These are phyloP conservation scores for Fusarium incarnatum DNA, from an alignment of 2,329 filamentous ascomycete genomes.

Conservation along the genomic window DNA sequence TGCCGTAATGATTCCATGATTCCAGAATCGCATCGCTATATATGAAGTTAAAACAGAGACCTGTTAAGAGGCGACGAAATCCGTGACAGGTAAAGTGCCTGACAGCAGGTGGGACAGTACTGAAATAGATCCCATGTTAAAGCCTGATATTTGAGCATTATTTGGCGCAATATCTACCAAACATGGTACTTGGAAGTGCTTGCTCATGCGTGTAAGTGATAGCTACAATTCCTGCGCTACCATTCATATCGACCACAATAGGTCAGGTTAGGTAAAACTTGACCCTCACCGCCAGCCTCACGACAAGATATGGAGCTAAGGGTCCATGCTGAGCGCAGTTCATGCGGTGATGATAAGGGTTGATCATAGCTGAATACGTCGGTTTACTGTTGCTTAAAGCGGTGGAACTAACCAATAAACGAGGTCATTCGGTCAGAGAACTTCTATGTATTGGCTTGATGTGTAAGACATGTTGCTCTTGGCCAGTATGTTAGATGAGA, in stretches of 20 bases:
- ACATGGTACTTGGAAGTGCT: neutral
- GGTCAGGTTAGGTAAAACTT: neutral
- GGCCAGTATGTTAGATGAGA: constrained; percentile 4
- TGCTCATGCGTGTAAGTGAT: constrained; percentile 13
- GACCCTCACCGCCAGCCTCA: constrained; percentile 23
- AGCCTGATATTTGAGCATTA: neutral
- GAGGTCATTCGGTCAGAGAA: constrained; percentile 10
- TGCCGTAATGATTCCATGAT: constrained; percentile 5
- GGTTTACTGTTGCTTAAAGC: neutral
- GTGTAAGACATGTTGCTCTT: constrained; percentile 9
- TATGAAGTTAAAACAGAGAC: neutral
- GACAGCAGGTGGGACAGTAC: neutral
- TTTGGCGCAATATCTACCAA: neutral
- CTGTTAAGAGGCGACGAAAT: neutral
- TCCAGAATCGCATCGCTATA: neutral
- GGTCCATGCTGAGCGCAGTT: constrained; percentile 10
- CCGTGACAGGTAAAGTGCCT: neutral
- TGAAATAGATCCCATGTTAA: neutral
- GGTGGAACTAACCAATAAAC: constrained; percentile 12
- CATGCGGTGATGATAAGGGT: constrained; percentile 19
- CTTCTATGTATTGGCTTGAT: neutral
- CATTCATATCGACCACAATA: neutral
- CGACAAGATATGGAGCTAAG: constrained; percentile 1
- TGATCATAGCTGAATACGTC: constrained; percentile 26
- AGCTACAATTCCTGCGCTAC: constrained; percentile 4